Evolutionary conservation across 2,329 filamentous ascomycete species (phyloP).

Genomic region (Fonsecaea multimorphosa): DNA sequence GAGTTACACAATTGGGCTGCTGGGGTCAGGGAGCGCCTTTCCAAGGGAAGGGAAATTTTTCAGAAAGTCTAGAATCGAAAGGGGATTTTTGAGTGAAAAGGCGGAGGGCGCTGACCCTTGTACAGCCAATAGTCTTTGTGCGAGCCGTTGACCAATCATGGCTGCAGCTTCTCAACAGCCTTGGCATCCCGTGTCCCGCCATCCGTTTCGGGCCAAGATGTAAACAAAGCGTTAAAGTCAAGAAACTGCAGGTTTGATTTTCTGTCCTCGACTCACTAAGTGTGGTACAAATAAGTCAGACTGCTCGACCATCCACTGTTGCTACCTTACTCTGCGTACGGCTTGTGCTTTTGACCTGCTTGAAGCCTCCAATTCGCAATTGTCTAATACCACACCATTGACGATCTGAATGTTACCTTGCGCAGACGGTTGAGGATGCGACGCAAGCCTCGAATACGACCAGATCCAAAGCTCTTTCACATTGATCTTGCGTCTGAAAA

Average conservation of each 20-base stretch:
- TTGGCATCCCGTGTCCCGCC: not conserved
- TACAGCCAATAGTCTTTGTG: not conserved
- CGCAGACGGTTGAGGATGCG: constrained; percentile 25
- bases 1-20: constrained; percentile 32
- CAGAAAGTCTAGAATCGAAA: constrained; percentile 45
- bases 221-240: constrained; percentile 1
- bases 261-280: not conserved
- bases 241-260: not conserved
- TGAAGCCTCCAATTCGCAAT: not conserved
- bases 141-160: not conserved
- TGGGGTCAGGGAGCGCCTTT: constrained; percentile 36
- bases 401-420: constrained; percentile 17
- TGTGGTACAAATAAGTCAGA: not conserved
- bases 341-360: not conserved
- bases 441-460: constrained; percentile 23
- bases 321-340: not conserved
- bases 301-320: not conserved
- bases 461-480: constrained; percentile 13
- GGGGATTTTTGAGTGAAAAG: constrained; percentile 39
- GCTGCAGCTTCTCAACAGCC: not conserved
- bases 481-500: not conserved
- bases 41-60: constrained; percentile 37
- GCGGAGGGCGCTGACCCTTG: not conserved
- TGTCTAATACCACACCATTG: constrained; percentile 3
- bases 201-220: not conserved